Base-by-base conservation (phyloP, 306 rosid genomes). In the Oxytropis ochrocephala region DNA sequence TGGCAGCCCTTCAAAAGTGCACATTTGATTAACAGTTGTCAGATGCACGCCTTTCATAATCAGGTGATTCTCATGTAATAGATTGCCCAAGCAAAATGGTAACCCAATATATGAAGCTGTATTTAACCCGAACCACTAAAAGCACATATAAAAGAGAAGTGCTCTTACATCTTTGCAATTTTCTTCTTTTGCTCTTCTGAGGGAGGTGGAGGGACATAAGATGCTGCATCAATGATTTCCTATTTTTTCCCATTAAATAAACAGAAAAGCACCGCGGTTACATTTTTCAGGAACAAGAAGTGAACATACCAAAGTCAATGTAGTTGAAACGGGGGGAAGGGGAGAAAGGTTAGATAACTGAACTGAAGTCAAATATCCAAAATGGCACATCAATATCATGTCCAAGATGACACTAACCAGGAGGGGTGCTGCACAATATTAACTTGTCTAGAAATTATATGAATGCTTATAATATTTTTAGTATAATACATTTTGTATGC, bases 201-300 rank as follows among this genome's bases (percentile, higher is more conserved):
- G 72, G 98, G 97, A 77, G 97, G 98, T 39, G 98, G 98, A 18
- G 97, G 98, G 60, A 93, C 96, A 80, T 93, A 90, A 7, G 94
- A 77, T 62, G 98, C 97, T 53, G 98, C 97, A 77, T 93, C 94
- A 70, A 90, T 93, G 65, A 93, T 93, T 73, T 85, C 91, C 97
- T 93, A 50, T 65, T 82, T 77, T 79, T 75, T 13, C 44, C 64
- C 55, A 65, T 24, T 21, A 49, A 44, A 56, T 8, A 77, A 54
- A 60, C 33, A 68, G 29, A 49, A 69, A 69, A 50, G 19, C 27
- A 41, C 32, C 48, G 35, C 44, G 24, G 44, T 36, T 27, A 57
- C 56, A 39, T 42, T 16, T 69, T 68, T 62, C 0, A 10, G 51
- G 39, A 74, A 24, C 12, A 49, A 56, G 52, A 64, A 53, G 48